Percentiles rank a stretch among this genome's conserved stretches.
Conservation (phyloP, 176 grass and related monocot genomes). For the Tillandsia fasciculata region DNA sequence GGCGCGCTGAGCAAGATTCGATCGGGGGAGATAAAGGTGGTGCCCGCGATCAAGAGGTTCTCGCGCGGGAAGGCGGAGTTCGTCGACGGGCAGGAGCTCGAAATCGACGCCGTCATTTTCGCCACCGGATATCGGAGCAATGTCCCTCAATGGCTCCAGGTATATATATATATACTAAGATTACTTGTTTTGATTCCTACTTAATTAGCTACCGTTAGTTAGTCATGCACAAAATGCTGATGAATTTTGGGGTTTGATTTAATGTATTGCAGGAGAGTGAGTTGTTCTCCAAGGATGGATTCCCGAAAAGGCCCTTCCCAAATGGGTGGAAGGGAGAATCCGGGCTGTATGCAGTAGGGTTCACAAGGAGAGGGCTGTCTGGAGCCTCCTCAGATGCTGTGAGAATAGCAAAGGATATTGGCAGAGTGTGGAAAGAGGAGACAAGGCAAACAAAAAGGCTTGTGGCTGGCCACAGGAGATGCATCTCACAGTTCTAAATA, state of each 20-base stretch:
- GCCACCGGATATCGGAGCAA: slow-evolving; percentile 85
- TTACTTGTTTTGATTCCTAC: background rate
- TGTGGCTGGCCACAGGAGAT: slow-evolving; percentile 18
- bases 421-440: slow-evolving; percentile 51
- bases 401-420: slow-evolving; percentile 53
- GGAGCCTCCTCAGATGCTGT: slow-evolving; percentile 62
- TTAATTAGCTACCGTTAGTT: background rate
- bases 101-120: slow-evolving; percentile 48
- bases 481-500: slow-evolving; percentile 11
- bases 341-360: slow-evolving; percentile 70
- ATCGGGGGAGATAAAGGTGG: slow-evolving; percentile 55
- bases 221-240: background rate
- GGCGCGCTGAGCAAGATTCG: slow-evolving; percentile 56
- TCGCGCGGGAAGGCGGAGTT: slow-evolving; percentile 30
- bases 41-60: slow-evolving; percentile 55
- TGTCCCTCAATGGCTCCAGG: slow-evolving; percentile 70
- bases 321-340: slow-evolving; percentile 40
- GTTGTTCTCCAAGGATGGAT: slow-evolving; percentile 29
- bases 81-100: slow-evolving; percentile 39
- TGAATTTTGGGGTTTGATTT: background rate
- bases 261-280: slow-evolving; percentile 23
- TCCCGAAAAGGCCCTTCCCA: slow-evolving; percentile 34
- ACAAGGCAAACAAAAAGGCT: slow-evolving; percentile 14
- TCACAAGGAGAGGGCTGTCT: slow-evolving; percentile 61
- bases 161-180: background rate